Evolutionary conservation across 306 rosid genomes (phyloP).

Genomic region (Lithocarpus polystachyus): DNA sequence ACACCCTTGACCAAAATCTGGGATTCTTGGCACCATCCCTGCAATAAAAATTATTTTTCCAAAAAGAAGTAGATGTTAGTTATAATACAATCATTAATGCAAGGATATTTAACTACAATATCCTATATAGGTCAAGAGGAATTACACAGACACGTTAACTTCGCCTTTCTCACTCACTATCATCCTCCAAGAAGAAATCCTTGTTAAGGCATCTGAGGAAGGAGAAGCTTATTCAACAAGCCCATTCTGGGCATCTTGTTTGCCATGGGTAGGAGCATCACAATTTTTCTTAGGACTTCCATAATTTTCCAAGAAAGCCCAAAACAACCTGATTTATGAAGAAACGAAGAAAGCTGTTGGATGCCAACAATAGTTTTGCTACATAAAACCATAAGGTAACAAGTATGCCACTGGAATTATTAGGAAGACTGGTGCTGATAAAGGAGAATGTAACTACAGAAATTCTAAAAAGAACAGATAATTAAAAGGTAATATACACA

Average conservation of each 20-base stretch:
- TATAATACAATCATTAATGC: background rate
- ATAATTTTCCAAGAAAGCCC: slow-evolving; percentile 58
- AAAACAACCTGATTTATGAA: slow-evolving; percentile 48
- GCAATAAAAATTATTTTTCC: background rate
- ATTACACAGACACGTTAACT: slow-evolving; percentile 44
- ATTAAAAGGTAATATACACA: no score
- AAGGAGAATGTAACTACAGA: background rate
- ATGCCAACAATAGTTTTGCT: background rate
- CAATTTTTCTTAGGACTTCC: slow-evolving; percentile 37
- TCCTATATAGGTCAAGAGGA: slow-evolving; percentile 6
- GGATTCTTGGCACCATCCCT: slow-evolving; percentile 47
- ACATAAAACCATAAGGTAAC: slow-evolving; percentile 4
- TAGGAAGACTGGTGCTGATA: slow-evolving; percentile 1
- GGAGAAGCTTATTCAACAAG: no score
- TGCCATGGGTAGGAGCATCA: slow-evolving; percentile 3
- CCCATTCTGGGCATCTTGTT: background rate
- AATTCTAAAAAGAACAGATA: background rate
- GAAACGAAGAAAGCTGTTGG: slow-evolving; percentile 26
- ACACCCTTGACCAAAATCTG: slow-evolving; percentile 59
- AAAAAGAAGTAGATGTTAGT: slow-evolving; percentile 14
- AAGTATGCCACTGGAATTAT: slow-evolving; percentile 4
- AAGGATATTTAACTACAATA: slow-evolving; percentile 12
- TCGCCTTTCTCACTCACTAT: slow-evolving; percentile 60
- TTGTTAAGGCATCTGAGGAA: slow-evolving; percentile 6
- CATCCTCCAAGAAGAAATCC: slow-evolving; percentile 50